These are phyloP conservation scores for Clonostachys rosea DNA, from an alignment of 2,329 filamentous ascomycete genomes.

Conservation along the genomic window DNA sequence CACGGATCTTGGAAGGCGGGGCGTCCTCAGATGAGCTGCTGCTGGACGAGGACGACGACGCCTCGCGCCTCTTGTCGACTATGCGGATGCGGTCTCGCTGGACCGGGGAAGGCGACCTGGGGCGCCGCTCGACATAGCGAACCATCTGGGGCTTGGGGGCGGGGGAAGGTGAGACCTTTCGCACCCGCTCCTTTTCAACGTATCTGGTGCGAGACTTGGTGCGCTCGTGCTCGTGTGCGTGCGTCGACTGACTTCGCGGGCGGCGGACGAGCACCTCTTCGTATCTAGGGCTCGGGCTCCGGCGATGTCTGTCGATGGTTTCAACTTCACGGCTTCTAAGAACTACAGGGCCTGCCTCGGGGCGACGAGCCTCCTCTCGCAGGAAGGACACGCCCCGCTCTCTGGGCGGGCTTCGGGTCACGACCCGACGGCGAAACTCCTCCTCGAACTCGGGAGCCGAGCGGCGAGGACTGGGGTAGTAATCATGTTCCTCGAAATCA, in stretches of 20 bases:
- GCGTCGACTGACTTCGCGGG: neutral
- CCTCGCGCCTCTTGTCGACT: conserved; percentile 36
- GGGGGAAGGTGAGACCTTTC: conserved; percentile 24
- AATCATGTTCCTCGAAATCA: conserved; percentile 42
- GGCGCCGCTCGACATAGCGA: conserved; percentile 34
- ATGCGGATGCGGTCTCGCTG: conserved; percentile 45
- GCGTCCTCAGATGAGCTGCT: conserved; percentile 45
- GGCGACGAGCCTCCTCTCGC: conserved; percentile 40
- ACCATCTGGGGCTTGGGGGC: conserved; percentile 4
- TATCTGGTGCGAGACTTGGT: conserved; percentile 2
- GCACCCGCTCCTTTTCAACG: conserved; percentile 18
- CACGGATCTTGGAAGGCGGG: conserved; percentile 63
- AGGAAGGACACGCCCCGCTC: conserved; percentile 43
- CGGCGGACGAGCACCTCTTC: conserved; percentile 1
- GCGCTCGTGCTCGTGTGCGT: neutral
- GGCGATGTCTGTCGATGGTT: conserved; percentile 44
- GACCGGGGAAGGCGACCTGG: conserved; percentile 27
- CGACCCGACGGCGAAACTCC: conserved; percentile 9
- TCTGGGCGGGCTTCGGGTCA: conserved; percentile 17
- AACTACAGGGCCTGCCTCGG: conserved; percentile 46
- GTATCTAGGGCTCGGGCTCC: conserved; percentile 33
- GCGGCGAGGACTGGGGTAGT: conserved; percentile 26
- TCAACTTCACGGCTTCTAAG: conserved; percentile 51
- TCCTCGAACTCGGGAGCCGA: conserved; percentile 21
- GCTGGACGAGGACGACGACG: conserved; percentile 23